Base-by-base conservation (phyloP, 176 grass and related monocot species). In the Eremochloa ophiuroides region DNA sequence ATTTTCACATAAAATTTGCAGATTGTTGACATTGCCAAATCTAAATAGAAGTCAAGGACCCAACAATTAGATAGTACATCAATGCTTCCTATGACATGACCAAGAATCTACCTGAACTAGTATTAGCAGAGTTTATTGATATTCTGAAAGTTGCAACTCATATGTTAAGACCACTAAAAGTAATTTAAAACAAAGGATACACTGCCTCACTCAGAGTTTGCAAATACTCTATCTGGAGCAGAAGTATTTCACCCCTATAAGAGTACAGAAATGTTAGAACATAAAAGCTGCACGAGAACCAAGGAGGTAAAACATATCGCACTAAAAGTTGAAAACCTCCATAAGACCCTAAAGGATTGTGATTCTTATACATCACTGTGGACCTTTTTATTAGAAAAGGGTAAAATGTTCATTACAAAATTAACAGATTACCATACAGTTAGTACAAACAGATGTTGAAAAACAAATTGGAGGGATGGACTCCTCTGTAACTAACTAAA, bases 1-100 rank as follows among this genome's bases (percentile, higher is more conserved):
- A 83, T 80, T 97, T 87, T 97, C 94, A 55, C 83, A 97, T 47
- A 97, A 88, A 79, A 92, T 85, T 77, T 90, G 82, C 75, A 97
- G 78, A 75, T 88, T 94, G 68, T 89, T 97, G 76, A 81, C 29
- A 71, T 92, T 94, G 47, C 89, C 89, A 80, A 92, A 97, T 84
- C 94, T 97, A 78, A 83, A 63, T 38, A 87, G 61, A 46, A 44
- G 71, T 97, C 69, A 97, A 97, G 91, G 87, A 76, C 55, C 16
- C 70, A 85, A 65, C 33, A 58, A 58, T 56, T 56, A 56, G 22
- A 6, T 23, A 25, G n/a, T 23, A 58, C n/a, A 58, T 58, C 53
- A 58, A 58, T 58, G 22, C 22, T n/a, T 58, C 53, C 22, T 58
- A 58, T 25, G 51, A n/a, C 51, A 58, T 25, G 53, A 25, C 8